A percentile compares a stretch with the other conserved stretches of the same genome.
Conservation (phyloP, 306 rosid genomes). For the Purshia tridentata region DNA sequence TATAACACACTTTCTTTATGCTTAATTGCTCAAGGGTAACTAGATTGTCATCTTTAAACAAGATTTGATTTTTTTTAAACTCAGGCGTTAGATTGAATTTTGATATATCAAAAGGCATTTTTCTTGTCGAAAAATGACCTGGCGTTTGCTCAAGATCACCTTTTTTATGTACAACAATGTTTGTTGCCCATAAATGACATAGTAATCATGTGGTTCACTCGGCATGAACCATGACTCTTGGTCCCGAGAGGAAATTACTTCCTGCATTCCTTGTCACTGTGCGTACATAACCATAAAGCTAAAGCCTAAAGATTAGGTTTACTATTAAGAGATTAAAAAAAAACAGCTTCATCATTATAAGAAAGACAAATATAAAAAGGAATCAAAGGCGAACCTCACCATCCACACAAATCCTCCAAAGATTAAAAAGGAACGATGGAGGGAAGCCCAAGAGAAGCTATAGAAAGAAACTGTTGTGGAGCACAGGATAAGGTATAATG, state of each 20-base stretch:
- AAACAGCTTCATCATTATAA: neutral
- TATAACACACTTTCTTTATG: neutral
- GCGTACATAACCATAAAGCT: neutral
- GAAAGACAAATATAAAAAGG: conserved; percentile 9
- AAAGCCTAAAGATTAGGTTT: neutral
- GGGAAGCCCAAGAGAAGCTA: neutral
- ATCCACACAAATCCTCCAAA: conserved; percentile 13
- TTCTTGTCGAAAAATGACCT: neutral
- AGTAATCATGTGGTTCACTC: neutral
- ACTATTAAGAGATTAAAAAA: conserved; percentile 2
- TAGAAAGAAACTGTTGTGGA: neutral
- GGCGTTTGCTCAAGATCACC: neutral
- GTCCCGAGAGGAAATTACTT: neutral
- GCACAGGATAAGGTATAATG: conserved; percentile 24
- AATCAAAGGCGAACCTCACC: neutral
- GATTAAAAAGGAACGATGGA: conserved; percentile 15
- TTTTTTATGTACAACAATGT: neutral
- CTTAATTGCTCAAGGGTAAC: neutral
- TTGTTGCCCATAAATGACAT: neutral
- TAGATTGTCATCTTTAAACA: too few relatives aligned
- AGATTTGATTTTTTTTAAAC: too few relatives aligned
- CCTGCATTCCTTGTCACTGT: neutral
- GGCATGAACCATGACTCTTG: neutral
- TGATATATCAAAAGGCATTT: neutral
- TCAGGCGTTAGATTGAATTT: too few relatives aligned